Evolutionary conservation across 2,329 filamentous ascomycete genomes (phyloP).

Genomic region (Talaromyces albobiverticillius): DNA sequence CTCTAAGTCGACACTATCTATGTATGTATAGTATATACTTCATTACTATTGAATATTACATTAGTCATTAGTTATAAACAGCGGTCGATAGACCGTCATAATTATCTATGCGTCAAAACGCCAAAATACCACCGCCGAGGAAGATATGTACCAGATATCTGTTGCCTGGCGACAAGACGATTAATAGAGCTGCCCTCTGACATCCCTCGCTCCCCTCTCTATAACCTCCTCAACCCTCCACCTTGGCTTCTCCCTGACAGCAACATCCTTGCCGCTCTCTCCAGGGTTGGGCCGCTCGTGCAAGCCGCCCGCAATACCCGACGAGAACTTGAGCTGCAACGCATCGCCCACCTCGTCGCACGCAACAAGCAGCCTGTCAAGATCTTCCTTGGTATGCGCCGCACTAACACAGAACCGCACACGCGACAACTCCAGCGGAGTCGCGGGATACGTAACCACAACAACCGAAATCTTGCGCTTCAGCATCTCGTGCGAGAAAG

Average conservation of each 20-base stretch:
- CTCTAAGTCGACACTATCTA: no score
- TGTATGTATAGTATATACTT: no score
- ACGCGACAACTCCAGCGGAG: conserved; percentile 85
- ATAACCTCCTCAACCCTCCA: conserved; percentile 76
- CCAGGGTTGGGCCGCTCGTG: conserved; percentile 58
- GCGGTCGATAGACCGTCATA: no score
- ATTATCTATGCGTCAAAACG: no score
- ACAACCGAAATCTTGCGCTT: conserved; percentile 94
- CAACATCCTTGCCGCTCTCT: conserved; percentile 32
- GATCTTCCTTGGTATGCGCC: conserved; percentile 93
- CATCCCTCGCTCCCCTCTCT: conserved; percentile 66
- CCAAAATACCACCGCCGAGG: no score
- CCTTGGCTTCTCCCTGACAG: conserved; percentile 59
- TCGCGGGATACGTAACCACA: conserved; percentile 91
- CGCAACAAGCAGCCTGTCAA: conserved; percentile 81
- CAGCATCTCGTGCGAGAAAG: conserved; percentile 96
- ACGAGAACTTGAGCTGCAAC: conserved; percentile 88
- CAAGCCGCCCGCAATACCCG: conserved; percentile 81
- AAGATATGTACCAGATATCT: no score
- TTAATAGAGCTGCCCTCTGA: conserved; percentile 65
- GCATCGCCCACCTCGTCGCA: conserved; percentile 88
- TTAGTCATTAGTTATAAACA: no score
- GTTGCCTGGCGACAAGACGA: no score
- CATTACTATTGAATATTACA: no score
- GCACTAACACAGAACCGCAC: conserved; percentile 91